Evolutionary conservation across 768 basidiomycete species (phyloP).

Genomic region (Boletus patriciae): DNA sequence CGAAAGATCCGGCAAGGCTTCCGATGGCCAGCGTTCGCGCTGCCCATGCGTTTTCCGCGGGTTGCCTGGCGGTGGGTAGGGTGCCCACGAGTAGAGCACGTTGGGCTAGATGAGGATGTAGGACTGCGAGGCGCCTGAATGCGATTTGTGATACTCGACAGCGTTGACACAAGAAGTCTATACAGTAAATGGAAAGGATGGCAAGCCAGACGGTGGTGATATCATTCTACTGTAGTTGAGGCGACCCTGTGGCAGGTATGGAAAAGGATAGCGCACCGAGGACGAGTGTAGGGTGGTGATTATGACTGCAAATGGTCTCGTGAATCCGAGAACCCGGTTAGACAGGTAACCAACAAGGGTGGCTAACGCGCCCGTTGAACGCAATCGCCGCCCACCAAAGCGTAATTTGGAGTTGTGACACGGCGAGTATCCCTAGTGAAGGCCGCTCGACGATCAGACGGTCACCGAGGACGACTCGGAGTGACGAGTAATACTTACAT

Average conservation of each 20-base stretch:
- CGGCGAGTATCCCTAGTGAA: too few relatives aligned
- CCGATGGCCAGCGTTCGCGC: constrained; percentile 90
- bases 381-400: too few relatives aligned
- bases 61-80: constrained; percentile 70
- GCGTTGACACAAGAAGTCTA: constrained; percentile 70
- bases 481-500: too few relatives aligned
- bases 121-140: neutral
- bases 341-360: neutral
- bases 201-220: constrained; percentile 72
- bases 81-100: constrained; percentile 89
- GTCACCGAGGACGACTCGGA: too few relatives aligned
- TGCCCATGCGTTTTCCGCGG: constrained; percentile 92
- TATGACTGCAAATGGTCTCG: neutral
- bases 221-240: constrained; percentile 48
- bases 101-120: constrained; percentile 54
- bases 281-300: neutral
- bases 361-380: too few relatives aligned
- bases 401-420: too few relatives aligned
- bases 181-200: constrained; percentile 65
- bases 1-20: constrained; percentile 82
- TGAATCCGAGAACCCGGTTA: neutral
- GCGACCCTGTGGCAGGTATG: neutral
- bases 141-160: constrained; percentile 31
- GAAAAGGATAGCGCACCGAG: neutral
- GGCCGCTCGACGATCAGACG: too few relatives aligned